A percentile compares a stretch with the other conserved stretches of the same genome.
Conservation (phyloP, 495 filamentous ascomycete species). For the Penicillium cosmopolitanum region DNA sequence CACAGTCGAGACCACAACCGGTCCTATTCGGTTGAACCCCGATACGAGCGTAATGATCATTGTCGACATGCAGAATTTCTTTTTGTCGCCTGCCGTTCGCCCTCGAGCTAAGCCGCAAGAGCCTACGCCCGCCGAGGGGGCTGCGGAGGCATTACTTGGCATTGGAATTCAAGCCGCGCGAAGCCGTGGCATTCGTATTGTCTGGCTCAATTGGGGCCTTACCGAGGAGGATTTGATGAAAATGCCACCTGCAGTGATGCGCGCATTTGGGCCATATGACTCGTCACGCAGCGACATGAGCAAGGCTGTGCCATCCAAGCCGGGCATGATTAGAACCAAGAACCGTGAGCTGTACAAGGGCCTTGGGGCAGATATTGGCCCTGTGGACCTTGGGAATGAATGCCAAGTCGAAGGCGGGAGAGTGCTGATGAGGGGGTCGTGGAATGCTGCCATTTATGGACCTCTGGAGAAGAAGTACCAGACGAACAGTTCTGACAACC, state of each 20-base stretch:
- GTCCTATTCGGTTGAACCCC: constrained; percentile 35
- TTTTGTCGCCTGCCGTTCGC: constrained; percentile 46
- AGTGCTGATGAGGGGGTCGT: constrained; percentile 53
- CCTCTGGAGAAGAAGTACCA: constrained; percentile 44
- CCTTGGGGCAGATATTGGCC: constrained; percentile 48
- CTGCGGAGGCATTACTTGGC: constrained; percentile 24
- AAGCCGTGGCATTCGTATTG: constrained; percentile 49
- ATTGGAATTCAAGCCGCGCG: constrained; percentile 47
- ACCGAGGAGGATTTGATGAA: constrained; percentile 51
- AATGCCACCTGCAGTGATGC: constrained; percentile 53
- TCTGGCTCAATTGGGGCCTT: constrained; percentile 67
- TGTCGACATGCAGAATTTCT: constrained; percentile 68
- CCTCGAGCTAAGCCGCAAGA: constrained; percentile 27
- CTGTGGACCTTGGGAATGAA: constrained; percentile 39
- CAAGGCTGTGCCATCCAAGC: background rate
- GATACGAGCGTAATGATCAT: constrained; percentile 54
- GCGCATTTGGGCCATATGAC: constrained; percentile 44
- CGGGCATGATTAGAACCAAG: constrained; percentile 14
- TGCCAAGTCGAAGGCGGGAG: constrained; percentile 46
- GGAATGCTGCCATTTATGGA: constrained; percentile 57
- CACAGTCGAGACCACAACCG: constrained; percentile 32
- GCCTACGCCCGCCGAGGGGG: constrained; percentile 26
- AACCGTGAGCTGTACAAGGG: constrained; percentile 29
- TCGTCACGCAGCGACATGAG: background rate
- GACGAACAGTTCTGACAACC: constrained; percentile 18